Evolutionary conservation across 495 filamentous ascomycete genomes (phyloP), one percentile per base, ranked within the genome.

Genomic region (Aspergillus bertholletiae): DNA sequence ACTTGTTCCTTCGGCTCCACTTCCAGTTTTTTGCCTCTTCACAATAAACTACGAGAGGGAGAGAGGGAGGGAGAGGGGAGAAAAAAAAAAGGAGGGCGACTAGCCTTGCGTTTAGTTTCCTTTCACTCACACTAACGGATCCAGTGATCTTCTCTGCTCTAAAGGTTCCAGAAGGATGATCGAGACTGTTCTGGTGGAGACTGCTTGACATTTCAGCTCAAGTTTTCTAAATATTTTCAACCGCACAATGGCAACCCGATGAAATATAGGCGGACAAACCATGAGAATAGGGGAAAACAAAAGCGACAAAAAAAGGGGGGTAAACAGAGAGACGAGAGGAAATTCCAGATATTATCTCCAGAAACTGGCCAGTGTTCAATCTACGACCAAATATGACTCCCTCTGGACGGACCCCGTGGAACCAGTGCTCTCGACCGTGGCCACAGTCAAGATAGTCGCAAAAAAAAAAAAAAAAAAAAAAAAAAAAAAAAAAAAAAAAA

Each of bases 351-450:
- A n/a, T n/a, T n/a, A n/a, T n/a, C n/a, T n/a, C n/a, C n/a, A n/a
- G n/a, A n/a, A n/a, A n/a, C n/a, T n/a, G n/a, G n/a, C n/a, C n/a
- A 34, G 22, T 34, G 15, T 28, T 47, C 20, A 24, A 7, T 41
- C 41, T 26, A 22, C 48, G 46, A 28, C 18, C 46, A n/a, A 46
- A 44, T 50, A 47, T 55, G 40, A 58, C 49, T 50, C 27, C 46
- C 51, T 40, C 50, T 45, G 35, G 35, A 49, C 45, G 61, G 57
- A 58, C 28, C 49, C 51, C 55, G 58, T 64, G 58, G 58, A 57
- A 60, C 61, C 51, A 32, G 34, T 49, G 45, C 50, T 37, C 50
- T 57, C 41, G 56, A 58, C 47, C 52, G 50, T 53, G 55, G 55
- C 35, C 52, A 28, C 60, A 47, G 49, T 49, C 43, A 55, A 51